phyloP scores from a whole-genome alignment of 805 yeast genomes.

The Tanozyma kutaoensis region DNA sequence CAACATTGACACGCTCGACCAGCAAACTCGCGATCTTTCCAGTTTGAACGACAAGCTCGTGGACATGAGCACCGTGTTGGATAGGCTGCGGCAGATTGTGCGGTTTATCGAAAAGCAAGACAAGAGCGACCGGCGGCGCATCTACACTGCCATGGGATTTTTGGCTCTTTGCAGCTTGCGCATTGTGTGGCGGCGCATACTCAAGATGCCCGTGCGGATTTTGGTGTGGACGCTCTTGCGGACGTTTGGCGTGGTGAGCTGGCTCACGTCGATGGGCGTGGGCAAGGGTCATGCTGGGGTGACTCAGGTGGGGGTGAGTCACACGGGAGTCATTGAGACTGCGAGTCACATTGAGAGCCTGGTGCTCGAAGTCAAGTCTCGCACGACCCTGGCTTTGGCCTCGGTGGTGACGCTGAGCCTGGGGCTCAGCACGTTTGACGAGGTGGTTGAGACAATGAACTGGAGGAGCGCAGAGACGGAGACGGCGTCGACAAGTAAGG shows the following conservation, averaged over 20 bases:
- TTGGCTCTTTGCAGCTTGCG: constrained; percentile 31
- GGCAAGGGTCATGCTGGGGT: no score
- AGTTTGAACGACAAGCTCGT: constrained; percentile 27
- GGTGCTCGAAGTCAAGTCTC: no score
- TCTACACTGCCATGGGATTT: constrained; percentile 33
- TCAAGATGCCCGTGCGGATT: constrained; percentile 29
- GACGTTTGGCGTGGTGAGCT: constrained; percentile 10
- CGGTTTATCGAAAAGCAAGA: constrained; percentile 40
- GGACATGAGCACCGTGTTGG: constrained; percentile 26
- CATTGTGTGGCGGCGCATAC: constrained; percentile 36
- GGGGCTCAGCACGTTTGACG: no score
- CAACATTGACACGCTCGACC: constrained; percentile 32
- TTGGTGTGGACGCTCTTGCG: constrained; percentile 34
- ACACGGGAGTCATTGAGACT: no score
- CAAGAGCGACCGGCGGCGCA: constrained; percentile 31
- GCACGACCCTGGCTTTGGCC: no score
- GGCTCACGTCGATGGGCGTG: no score
- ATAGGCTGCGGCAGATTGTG: constrained; percentile 31
- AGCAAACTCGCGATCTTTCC: constrained; percentile 29
- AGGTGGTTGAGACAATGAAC: no score
- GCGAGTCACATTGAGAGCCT: no score
- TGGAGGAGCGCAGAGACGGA: no score
- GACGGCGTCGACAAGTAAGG: no score
- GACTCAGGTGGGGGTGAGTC: no score
- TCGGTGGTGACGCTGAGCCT: no score